A percentile compares a stretch with the other conserved stretches of the same genome.
These are phyloP conservation scores for Flagelloscypha sp. DNA, from an alignment of 768 basidiomycete genomes.

Conservation along the genomic window DNA sequence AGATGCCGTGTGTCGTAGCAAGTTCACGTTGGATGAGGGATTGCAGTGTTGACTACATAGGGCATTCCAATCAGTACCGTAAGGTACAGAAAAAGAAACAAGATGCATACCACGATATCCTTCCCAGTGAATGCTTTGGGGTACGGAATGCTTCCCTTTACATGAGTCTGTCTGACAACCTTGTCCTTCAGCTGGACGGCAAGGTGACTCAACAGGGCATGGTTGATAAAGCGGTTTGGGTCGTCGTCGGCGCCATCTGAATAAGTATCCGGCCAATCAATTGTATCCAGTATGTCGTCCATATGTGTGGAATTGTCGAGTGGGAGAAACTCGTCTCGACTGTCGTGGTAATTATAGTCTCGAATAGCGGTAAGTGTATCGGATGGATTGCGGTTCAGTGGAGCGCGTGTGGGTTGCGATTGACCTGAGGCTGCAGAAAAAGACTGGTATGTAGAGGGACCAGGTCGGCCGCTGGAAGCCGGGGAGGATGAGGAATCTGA, in stretches of 20 bases:
- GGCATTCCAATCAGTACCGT: conserved; percentile 3
- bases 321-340: too few relatives aligned
- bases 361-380: too few relatives aligned
- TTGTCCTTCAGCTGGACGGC: conserved; percentile 86
- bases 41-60: conserved; percentile 84
- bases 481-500: too few relatives aligned
- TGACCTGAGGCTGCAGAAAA: too few relatives aligned
- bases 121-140: conserved; percentile 88
- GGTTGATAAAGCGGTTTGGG: conserved; percentile 76
- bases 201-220: conserved; percentile 78
- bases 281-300: too few relatives aligned
- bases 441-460: too few relatives aligned
- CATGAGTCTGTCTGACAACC: conserved; percentile 78
- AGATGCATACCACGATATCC: conserved; percentile 74
- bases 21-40: conserved; percentile 80
- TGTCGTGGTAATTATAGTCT: too few relatives aligned
- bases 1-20: conserved; percentile 63
- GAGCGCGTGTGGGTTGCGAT: too few relatives aligned
- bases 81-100: neutral
- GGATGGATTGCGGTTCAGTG: too few relatives aligned
- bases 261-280: conserved; percentile 18
- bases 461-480: too few relatives aligned
- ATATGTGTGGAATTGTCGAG: too few relatives aligned
- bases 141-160: conserved; percentile 90
- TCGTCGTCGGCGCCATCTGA: conserved; percentile 54